Conservation (phyloP, 73 alveolate species). For the Blepharisma stoltei region DNA sequence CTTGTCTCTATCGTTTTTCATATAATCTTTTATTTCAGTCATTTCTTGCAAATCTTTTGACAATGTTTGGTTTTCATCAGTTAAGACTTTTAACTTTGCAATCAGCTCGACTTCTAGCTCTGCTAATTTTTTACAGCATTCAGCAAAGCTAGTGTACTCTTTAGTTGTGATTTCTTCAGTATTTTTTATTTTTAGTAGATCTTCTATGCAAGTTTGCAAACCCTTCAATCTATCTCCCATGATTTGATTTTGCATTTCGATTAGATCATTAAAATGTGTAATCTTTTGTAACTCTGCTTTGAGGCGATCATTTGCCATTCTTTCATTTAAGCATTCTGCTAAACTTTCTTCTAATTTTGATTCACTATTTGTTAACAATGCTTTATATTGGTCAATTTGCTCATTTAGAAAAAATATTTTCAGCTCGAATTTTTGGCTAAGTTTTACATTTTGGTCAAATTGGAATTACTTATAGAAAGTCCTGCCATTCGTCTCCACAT, state of each 20-base stretch:
- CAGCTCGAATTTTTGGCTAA: not conserved
- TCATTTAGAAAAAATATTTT: not conserved
- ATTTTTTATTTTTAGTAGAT: not conserved
- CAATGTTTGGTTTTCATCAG: not conserved
- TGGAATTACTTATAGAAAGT: too few species aligned
- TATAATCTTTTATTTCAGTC: too few species aligned
- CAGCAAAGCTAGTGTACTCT: not conserved
- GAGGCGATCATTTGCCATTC: not conserved
- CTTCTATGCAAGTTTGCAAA: not conserved
- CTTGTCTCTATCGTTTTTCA: too few species aligned
- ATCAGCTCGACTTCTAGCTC: not conserved
- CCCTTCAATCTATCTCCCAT: slow-evolving; percentile 15
- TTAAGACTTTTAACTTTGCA: not conserved
- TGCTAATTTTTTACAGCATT: not conserved
- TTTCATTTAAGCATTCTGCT: not conserved
- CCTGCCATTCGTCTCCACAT: too few species aligned
- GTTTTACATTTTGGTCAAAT: not conserved
- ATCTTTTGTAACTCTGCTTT: too few species aligned
- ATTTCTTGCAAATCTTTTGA: not conserved
- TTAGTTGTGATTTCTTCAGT: not conserved
- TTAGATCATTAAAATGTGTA: not conserved
- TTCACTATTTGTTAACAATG: not conserved
- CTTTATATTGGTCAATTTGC: slow-evolving; percentile 5
- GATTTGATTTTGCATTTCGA: slow-evolving; percentile 28
- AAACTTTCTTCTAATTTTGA: not conserved